Evolutionary conservation across 2,329 filamentous ascomycete species (phyloP).

Genomic region (Pyrenophora tritici-repentis): DNA sequence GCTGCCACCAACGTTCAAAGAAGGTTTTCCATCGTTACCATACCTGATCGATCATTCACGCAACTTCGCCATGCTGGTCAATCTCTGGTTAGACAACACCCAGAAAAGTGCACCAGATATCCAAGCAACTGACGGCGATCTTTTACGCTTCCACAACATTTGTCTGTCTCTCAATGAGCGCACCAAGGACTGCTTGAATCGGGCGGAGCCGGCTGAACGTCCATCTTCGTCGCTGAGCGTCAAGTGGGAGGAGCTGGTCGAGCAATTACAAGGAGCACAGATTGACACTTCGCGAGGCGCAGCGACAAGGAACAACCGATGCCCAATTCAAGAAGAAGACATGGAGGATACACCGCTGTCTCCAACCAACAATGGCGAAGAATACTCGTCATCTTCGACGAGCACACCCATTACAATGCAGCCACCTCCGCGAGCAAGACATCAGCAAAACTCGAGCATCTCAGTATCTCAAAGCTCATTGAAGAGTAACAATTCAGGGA

Average conservation of each 20-base stretch:
- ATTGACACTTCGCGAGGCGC: slow-evolving; percentile 40
- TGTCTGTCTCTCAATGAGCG: slow-evolving; percentile 54
- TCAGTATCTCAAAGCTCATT: slow-evolving; percentile 42
- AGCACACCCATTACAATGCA: slow-evolving; percentile 46
- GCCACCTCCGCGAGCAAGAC: slow-evolving; percentile 31
- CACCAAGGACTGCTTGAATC: slow-evolving; percentile 56
- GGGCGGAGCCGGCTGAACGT: slow-evolving; percentile 58
- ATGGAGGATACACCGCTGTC: slow-evolving; percentile 29
- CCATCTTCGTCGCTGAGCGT: slow-evolving; percentile 55
- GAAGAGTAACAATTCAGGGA: slow-evolving; percentile 35
- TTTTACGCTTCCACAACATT: slow-evolving; percentile 56
- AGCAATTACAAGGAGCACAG: slow-evolving; percentile 49
- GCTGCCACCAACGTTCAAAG: slow-evolving; percentile 76
- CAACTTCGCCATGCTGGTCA: slow-evolving; percentile 81
- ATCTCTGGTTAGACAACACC: slow-evolving; percentile 72
- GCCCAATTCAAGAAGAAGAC: slow-evolving; percentile 34
- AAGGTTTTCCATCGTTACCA: slow-evolving; percentile 91
- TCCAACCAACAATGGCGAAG: slow-evolving; percentile 26
- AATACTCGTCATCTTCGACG: slow-evolving; percentile 38
- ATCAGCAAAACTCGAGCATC: slow-evolving; percentile 41
- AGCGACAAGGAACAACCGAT: slow-evolving; percentile 36
- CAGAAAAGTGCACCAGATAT: slow-evolving; percentile 46
- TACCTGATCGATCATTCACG: slow-evolving; percentile 90
- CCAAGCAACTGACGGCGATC: slow-evolving; percentile 50
- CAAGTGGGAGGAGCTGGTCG: slow-evolving; percentile 60